Percentiles rank a stretch among this genome's conserved stretches.
Evolutionary conservation across 352 stramenopile species (phyloP).

Genomic region (Phytophthora sp.): DNA sequence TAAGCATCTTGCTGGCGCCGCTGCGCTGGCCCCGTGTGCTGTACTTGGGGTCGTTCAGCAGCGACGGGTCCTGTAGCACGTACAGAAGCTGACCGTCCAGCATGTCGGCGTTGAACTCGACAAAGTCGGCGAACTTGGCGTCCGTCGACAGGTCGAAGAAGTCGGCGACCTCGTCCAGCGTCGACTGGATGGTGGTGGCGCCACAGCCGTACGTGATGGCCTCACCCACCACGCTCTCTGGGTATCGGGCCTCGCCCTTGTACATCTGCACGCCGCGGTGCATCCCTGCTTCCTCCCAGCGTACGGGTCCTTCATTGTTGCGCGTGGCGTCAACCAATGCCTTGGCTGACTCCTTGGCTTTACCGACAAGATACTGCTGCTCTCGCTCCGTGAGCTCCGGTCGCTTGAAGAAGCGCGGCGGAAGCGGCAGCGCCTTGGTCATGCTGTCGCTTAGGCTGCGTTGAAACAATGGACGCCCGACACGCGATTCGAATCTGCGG

Average conservation of each 20-base stretch:
- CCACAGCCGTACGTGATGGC: constrained; percentile 66
- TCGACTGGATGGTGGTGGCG: constrained; percentile 62
- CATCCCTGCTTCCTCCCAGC: constrained; percentile 60
- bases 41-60: constrained; percentile 40
- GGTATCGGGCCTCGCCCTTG: constrained; percentile 62
- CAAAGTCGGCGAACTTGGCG: constrained; percentile 57
- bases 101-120: constrained; percentile 50
- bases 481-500: constrained; percentile 33
- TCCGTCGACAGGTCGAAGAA: constrained; percentile 73
- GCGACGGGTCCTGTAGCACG: constrained; percentile 44
- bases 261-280: constrained; percentile 75
- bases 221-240: constrained; percentile 42
- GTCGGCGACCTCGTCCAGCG: constrained; percentile 66
- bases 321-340: constrained; percentile 63
- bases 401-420: constrained; percentile 63
- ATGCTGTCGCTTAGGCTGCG: constrained; percentile 15
- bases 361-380: constrained; percentile 60
- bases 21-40: constrained; percentile 18
- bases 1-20: constrained; percentile 38
- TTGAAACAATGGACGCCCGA: constrained; percentile 8
- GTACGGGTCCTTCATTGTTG: constrained; percentile 61
- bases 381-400: constrained; percentile 59
- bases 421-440: constrained; percentile 54
- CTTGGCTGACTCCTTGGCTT: constrained; percentile 67
- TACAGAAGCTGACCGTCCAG: constrained; percentile 70